Base-by-base conservation (phyloP, 192 early-diverging fungal genomes). In the Backusella macrospora region DNA sequence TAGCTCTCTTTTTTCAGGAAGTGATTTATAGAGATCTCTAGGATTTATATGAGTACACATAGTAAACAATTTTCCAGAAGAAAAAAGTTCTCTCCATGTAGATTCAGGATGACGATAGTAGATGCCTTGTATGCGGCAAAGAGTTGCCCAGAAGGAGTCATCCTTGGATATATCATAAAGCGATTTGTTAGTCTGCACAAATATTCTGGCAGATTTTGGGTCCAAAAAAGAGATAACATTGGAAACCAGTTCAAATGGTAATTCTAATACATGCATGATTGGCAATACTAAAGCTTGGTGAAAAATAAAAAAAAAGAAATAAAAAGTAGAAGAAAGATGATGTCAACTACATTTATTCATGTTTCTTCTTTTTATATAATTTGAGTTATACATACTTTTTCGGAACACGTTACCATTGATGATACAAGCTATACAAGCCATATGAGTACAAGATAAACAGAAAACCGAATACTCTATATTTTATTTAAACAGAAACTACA, bases 91-190 rank as follows among this genome's bases (percentile, higher is more conserved):
- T 59, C 13, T 59, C 52, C 52, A 59, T 1, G 52, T 59, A 23
- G 52, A 59, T 26, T 59, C 52, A 23, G 52, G 52, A 26, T 23
- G 52, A 12, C 52, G 26, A 23, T 59, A 26, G 3, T 23, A 23
- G 26, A 59, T 59, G 26, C 52, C 52, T 59, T 59, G 52, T 21
- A 23, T 23, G 3, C 52, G 52, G 13, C 52, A 59, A 59, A 59
- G 18, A 59, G 10, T 26, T 18, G 52, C 52, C 52, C 52, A 59
- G 52, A 59, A 59, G 21, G 26, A 23, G 26, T 59, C 52, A 59
- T 59, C 21, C n/a, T 59, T 59, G 10, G 52, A 59, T 59, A 59
- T 59, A 26, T 59, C 21, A 59, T 59, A 59, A 26, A 59, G 12
- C 5, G 9, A 9, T 26, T 26, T 23, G 4, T 59, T 59, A 26